A percentile compares a stretch with the other conserved stretches of the same genome.
These are phyloP conservation scores for Hysterangium stoloniferum DNA, from an alignment of 768 basidiomycete genomes.

Conservation along the genomic window DNA sequence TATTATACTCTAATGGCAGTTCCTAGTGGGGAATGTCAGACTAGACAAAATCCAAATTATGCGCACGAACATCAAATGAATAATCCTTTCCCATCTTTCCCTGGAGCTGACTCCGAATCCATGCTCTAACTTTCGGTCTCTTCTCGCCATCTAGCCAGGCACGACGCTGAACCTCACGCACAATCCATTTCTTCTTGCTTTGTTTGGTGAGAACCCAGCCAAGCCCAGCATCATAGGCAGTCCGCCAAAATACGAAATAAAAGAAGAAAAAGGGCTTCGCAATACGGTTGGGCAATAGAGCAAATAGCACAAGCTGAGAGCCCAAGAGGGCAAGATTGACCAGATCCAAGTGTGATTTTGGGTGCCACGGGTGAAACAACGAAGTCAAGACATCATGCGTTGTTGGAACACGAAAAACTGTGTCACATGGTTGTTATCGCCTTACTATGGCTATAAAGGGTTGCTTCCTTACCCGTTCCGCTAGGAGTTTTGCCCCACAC, in stretches of 20 bases:
- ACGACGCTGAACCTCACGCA: conserved; percentile 61
- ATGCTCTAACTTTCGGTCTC: conserved; percentile 54
- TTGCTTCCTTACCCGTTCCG: conserved; percentile 51
- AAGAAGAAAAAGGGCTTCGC: conserved; percentile 68
- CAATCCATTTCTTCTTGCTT: conserved; percentile 93
- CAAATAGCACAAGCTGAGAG: conserved; percentile 70
- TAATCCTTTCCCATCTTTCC: conserved; percentile 96
- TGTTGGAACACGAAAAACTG: conserved; percentile 90
- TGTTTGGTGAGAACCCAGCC: conserved; percentile 93
- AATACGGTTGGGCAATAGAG: conserved; percentile 46
- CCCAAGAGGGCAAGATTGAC: conserved; percentile 76
- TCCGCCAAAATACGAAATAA: conserved; percentile 92
- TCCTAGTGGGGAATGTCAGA: conserved; percentile 39
- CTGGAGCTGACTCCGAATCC: conserved; percentile 81
- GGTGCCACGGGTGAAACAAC: conserved; percentile 73
- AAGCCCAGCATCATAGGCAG: conserved; percentile 86
- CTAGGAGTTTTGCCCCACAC: conserved; percentile 85
- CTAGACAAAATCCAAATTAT: not conserved
- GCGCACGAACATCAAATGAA: conserved; percentile 72
- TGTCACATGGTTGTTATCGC: conserved; percentile 8
- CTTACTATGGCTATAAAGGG: conserved; percentile 9
- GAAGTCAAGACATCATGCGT: conserved; percentile 86
- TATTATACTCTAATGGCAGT: conserved; percentile 88
- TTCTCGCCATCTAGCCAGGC: conserved; percentile 85
- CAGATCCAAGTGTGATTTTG: conserved; percentile 85